Evolutionary conservation across 2,329 filamentous ascomycete genomes (phyloP), one percentile per base, ranked within the genome.

Genomic region (Cladophialophora psammophila): DNA sequence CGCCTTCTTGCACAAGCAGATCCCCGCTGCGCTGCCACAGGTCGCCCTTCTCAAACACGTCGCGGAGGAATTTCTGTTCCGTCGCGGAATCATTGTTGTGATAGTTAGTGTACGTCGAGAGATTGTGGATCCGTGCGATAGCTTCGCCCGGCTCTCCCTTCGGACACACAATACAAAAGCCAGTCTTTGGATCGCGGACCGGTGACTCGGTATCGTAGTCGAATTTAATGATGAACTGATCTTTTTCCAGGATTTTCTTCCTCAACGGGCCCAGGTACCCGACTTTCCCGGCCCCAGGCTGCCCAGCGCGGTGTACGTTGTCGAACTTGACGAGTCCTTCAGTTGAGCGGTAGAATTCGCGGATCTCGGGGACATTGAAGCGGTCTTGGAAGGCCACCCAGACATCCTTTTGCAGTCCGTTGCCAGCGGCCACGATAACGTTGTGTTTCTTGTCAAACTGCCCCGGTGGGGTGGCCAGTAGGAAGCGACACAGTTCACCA

Each of bases 1-100:
- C 88, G 0, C 68, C 65, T 70, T 94, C 90, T 80, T 85, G 86
- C n/a, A 88, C 85, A 35, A 95, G 80, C 26, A 96, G 84, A 74
- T 97, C 93, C 15, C 93, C 93, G 0, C 91, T 90, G 35, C 92
- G 87, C 83, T 93, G 96, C 83, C 88, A 96, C 0, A 87, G 89
- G 74, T 97, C 93, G 12, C 90, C 92, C 74, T 89, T 90, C 64
- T 79, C 81, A 68, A 95, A 86, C 2, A 95, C 91, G 72, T 90
- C 82, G 3, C 90, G 86, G 67, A 96, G 77, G 45, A 96, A 85
- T 79, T 96, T 96, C 70, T 86, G 83, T 40, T 87, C 80, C 0
- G 90, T 91, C 0, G 92, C 92, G 36, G 85, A 83, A 13, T 83
- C 77, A 77, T 96, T 93, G 67, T 88, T 88, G 76, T 90, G 92